These are phyloP conservation scores for Tylopilus cervinicoccineus DNA, from an alignment of 768 basidiomycete genomes.

Conservation along the genomic window DNA sequence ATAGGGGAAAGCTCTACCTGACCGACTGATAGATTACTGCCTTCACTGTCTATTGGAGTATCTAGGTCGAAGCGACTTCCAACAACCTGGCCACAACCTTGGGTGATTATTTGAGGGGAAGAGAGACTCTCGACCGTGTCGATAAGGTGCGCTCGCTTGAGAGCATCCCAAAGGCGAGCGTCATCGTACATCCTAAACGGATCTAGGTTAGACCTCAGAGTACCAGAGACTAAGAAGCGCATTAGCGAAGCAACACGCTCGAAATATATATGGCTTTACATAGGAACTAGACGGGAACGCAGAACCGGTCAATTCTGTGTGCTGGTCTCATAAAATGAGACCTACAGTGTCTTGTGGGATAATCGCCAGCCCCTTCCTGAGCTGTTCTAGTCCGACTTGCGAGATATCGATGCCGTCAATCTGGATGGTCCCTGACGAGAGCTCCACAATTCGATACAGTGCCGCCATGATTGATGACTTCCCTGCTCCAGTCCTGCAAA, in stretches of 20 bases:
- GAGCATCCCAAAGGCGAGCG: slow-evolving; percentile 79
- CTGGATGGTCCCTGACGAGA: slow-evolving; percentile 65
- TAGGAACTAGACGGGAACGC: slow-evolving; percentile 30
- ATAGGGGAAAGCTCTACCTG: slow-evolving; percentile 9
- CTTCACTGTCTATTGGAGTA: slow-evolving; percentile 81
- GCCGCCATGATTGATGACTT: slow-evolving; percentile 90
- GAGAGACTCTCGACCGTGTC: slow-evolving; percentile 38
- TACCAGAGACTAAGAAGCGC: slow-evolving; percentile 57
- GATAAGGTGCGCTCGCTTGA: slow-evolving; percentile 80
- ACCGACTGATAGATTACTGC: slow-evolving; percentile 77
- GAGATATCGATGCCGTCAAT: slow-evolving; percentile 87
- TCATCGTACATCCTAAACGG: slow-evolving; percentile 84
- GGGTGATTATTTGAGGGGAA: slow-evolving; percentile 31
- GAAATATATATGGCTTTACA: slow-evolving; percentile 25
- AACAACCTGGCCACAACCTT: slow-evolving; percentile 37
- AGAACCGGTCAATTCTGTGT: neutral
- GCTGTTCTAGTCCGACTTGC: slow-evolving; percentile 69
- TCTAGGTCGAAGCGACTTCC: slow-evolving; percentile 74
- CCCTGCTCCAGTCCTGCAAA: slow-evolving; percentile 71
- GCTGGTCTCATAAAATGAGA: neutral
- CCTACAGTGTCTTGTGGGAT: slow-evolving; percentile 70
- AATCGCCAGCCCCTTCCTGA: slow-evolving; percentile 66
- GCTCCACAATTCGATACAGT: slow-evolving; percentile 81
- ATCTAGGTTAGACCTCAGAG: slow-evolving; percentile 83
- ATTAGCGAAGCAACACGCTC: slow-evolving; percentile 11